A percentile compares a stretch with the other conserved stretches of the same genome.
These are phyloP conservation scores for Aspergillus novofumigatus DNA, from an alignment of 2,329 filamentous ascomycete species.

Conservation along the genomic window DNA sequence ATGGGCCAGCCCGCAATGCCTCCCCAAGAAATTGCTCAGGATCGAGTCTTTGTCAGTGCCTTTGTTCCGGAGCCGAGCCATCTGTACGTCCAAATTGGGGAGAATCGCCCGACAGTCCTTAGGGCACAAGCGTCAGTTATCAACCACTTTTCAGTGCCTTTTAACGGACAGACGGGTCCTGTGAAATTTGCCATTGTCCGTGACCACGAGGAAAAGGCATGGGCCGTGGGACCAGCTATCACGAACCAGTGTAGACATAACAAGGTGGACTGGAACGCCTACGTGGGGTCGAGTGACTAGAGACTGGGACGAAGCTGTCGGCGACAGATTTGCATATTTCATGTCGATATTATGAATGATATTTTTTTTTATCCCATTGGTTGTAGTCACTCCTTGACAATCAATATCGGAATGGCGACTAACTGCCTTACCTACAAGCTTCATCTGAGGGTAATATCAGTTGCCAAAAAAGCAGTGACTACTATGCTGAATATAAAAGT, in stretches of 20 bases:
- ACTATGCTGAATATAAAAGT: no score
- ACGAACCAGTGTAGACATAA: constrained; percentile 24
- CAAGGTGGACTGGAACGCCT: constrained; percentile 34
- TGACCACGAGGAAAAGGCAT: constrained; percentile 16
- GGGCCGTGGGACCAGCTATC: constrained; percentile 26
- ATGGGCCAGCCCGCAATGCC: constrained; percentile 24
- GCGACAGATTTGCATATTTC: neutral
- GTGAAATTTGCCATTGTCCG: constrained; percentile 26
- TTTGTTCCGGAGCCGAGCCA: constrained; percentile 24
- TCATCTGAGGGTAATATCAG: no score
- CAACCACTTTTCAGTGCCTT: constrained; percentile 31
- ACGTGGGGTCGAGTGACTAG: constrained; percentile 28
- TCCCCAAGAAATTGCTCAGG: constrained; percentile 26
- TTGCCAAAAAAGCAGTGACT: no score
- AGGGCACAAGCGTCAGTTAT: constrained; percentile 20
- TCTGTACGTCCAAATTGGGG: constrained; percentile 27
- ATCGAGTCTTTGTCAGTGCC: constrained; percentile 29
- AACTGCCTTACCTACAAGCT: neutral
- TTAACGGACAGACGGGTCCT: constrained; percentile 25
- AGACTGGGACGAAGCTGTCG: neutral
- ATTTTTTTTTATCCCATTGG: neutral
- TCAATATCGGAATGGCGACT: neutral
- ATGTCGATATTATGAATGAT: neutral
- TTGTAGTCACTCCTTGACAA: neutral
- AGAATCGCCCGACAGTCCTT: constrained; percentile 16